Base-by-base conservation (phyloP, 352 stramenopile genomes). In the Pythium volutum region DNA sequence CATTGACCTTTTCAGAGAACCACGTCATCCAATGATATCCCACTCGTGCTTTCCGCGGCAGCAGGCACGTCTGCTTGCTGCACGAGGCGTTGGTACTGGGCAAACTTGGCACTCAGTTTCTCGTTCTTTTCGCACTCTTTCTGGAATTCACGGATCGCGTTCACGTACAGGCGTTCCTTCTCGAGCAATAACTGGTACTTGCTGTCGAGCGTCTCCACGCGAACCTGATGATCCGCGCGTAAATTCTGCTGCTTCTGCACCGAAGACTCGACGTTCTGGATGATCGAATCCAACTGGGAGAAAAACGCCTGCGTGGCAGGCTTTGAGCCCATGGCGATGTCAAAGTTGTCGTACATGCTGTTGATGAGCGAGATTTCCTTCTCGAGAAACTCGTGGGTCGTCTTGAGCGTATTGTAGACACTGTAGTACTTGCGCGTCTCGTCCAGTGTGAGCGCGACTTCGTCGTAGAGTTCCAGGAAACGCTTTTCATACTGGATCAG, bases 401-500 rank as follows among this genome's bases (percentile, higher is more conserved):
- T 85, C 68, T 96, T 87, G 6, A 95, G 66, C 16, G 83, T 91
- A 62, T 97, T 97, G 63, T 96, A 96, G 9, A 89, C 77, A 53
- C 71, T 83, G 46, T 88, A 96, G 60, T 97, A 95, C 64, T 94
- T 94, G 16, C 87, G 75, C 10, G 86, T 96, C 67, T 97, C 90
- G 18, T 97, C 90, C 16, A 97, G 69, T 23, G 91, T 96, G 54
- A 92, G 65, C 8, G 84, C 80, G 3, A 96, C 84, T 67, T 96
- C 76, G 26, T 97, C 81, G 39, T 93, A 97, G 2, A 97, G 72
- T 60, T 97, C 90, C 3, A 86, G 36, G 29, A 97, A 96, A 1
- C 90, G 79, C 59, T 89, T 91, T 55, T 97, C 88, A 60, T 97
- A 97, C 71, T 97, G 90, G 42, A 97, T 69, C 3, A 97, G 62